These are phyloP conservation scores for Russula lepida DNA, from an alignment of 768 basidiomycete species.

Conservation along the genomic window DNA sequence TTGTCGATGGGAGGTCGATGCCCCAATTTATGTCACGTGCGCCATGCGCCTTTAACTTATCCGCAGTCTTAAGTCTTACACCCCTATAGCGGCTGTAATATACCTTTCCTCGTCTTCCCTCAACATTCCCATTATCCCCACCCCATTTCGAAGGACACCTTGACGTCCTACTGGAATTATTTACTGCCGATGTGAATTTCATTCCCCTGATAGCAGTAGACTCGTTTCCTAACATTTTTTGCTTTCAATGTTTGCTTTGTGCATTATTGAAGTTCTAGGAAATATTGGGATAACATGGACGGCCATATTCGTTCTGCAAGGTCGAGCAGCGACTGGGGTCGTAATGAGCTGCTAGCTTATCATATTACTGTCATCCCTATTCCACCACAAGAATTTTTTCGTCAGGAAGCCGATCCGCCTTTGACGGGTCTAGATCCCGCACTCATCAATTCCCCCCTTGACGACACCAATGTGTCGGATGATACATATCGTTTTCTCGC, in stretches of 20 bases:
- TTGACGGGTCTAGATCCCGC: not conserved
- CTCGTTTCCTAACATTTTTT: too few relatives aligned
- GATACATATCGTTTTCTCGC: not conserved
- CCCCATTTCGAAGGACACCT: too few relatives aligned
- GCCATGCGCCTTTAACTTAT: too few relatives aligned
- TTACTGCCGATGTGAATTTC: not conserved
- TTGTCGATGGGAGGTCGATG: too few relatives aligned
- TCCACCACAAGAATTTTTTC: not conserved
- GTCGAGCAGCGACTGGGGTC: not conserved
- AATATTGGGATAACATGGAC: not conserved
- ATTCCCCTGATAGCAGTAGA: too few relatives aligned
- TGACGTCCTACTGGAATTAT: not conserved
- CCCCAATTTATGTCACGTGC: too few relatives aligned
- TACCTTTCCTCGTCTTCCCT: too few relatives aligned
- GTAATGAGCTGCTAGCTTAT: not conserved
- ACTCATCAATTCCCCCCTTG: not conserved
- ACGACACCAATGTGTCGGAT: not conserved
- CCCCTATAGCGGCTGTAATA: too few relatives aligned
- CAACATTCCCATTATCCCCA: too few relatives aligned
- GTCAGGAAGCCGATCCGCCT: not conserved
- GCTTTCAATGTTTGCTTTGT: too few relatives aligned
- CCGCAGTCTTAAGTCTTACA: too few relatives aligned
- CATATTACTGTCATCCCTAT: not conserved
- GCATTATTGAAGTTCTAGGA: not conserved
- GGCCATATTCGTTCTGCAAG: not conserved